Conservation (phyloP, 441 rosid species). For the Bruguiera hainesii region DNA sequence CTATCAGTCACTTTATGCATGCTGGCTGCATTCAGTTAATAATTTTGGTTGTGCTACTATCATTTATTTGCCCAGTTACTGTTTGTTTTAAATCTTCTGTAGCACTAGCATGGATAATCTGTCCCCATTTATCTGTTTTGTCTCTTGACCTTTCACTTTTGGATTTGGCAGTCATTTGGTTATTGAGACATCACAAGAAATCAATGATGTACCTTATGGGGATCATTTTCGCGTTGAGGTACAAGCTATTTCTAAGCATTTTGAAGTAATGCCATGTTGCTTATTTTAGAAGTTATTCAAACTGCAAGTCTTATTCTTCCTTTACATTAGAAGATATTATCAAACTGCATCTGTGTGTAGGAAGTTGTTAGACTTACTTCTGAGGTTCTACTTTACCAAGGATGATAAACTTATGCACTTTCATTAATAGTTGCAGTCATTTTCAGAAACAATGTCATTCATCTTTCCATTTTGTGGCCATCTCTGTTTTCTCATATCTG, state of each 20-base stretch:
- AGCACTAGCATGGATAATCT: background rate
- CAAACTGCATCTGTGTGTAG: too few species aligned
- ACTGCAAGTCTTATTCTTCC: background rate
- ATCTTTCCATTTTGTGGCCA: too few species aligned
- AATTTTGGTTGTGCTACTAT: background rate
- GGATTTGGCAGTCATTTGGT: conserved; percentile 64
- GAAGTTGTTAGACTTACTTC: too few species aligned
- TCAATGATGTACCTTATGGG: conserved; percentile 84
- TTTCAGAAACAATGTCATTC: too few species aligned
- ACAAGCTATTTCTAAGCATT: conserved; percentile 23
- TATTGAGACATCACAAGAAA: conserved; percentile 81
- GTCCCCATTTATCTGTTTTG: conserved; percentile 10
- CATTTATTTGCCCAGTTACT: too few species aligned
- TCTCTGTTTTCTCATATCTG: too few species aligned
- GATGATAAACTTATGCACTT: too few species aligned
- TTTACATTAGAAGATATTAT: background rate
- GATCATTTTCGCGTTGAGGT: conserved; percentile 94
- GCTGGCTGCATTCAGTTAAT: too few species aligned
- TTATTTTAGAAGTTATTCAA: background rate
- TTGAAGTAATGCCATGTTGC: background rate
- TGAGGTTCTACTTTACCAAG: too few species aligned
- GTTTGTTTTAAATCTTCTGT: background rate
- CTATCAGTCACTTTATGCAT: too few species aligned
- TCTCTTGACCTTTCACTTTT: conserved; percentile 28
- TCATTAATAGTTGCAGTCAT: too few species aligned